Conservation (phyloP, 1,139 yeast species). For the Taphrina communis region DNA sequence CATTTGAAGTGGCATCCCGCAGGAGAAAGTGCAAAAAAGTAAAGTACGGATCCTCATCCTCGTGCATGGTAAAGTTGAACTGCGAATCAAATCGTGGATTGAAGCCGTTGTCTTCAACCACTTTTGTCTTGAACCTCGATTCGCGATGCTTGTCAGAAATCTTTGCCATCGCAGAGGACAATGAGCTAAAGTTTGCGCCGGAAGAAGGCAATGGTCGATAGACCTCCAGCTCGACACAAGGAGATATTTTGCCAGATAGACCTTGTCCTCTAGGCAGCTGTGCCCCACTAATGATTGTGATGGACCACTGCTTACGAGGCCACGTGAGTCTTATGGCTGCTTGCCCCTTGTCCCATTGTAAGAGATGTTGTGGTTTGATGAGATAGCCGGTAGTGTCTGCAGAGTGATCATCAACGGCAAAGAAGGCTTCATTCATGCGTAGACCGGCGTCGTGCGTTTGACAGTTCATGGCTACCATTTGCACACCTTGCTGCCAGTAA, state of each 20-base stretch:
- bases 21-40: constrained; percentile 31
- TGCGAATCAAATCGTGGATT: constrained; percentile 79
- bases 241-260: constrained; percentile 58
- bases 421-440: constrained; percentile 86
- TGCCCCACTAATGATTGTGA: constrained; percentile 79
- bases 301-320: constrained; percentile 16
- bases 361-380: constrained; percentile 63
- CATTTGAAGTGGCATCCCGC: constrained; percentile 10
- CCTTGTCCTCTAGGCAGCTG: constrained; percentile 65
- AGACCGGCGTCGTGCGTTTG: constrained; percentile 85
- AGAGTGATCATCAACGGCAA: constrained; percentile 54
- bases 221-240: constrained; percentile 65
- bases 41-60: constrained; percentile 25
- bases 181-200: neutral
- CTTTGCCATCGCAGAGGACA: neutral
- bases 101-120: constrained; percentile 70
- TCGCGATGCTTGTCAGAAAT: constrained; percentile 15
- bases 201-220: constrained; percentile 52
- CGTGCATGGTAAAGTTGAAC: constrained; percentile 11
- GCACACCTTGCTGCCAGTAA: constrained; percentile 85
- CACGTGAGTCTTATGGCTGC: constrained; percentile 47
- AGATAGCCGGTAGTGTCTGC: constrained; percentile 72
- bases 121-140: constrained; percentile 50
- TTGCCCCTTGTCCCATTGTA: constrained; percentile 40
- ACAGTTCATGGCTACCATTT: constrained; percentile 97